Percentiles rank a stretch among this genome's conserved stretches.
Conservation (phyloP, 495 filamentous ascomycete genomes). For the Aspergillus sclerotioniger region DNA sequence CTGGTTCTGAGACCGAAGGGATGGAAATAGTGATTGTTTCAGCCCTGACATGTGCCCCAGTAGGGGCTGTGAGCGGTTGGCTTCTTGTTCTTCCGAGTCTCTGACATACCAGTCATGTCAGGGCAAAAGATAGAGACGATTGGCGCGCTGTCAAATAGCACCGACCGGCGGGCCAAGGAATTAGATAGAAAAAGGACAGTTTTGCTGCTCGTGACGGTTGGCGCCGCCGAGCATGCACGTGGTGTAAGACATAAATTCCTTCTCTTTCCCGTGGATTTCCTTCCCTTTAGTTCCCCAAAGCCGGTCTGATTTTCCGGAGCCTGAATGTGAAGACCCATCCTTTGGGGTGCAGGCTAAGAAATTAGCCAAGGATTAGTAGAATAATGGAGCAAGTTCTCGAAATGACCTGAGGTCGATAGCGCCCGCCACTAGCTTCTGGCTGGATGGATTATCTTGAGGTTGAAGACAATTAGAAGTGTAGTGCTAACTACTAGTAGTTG, state of each 20-base stretch:
- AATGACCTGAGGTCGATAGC: constrained; percentile 7
- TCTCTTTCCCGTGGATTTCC: neutral
- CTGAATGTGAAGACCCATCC: neutral
- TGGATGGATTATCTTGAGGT: neutral
- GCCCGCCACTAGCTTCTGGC: constrained; percentile 7
- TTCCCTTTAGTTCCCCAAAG: neutral
- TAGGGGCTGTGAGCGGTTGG: neutral
- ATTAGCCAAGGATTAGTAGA: constrained; percentile 1
- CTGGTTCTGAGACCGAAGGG: constrained; percentile 12
- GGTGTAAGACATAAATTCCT: constrained; percentile 3
- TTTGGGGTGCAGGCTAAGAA: neutral
- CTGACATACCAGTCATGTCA: constrained; percentile 9
- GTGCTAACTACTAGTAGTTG: too few species aligned
- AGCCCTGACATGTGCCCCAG: constrained; percentile 15
- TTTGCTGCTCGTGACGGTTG: neutral
- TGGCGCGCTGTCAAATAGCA: neutral
- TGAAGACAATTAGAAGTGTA: neutral
- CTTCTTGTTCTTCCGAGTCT: neutral
- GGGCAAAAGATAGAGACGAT: neutral
- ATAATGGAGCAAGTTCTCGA: neutral
- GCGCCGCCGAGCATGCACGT: constrained; percentile 10
- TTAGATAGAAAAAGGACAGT: neutral
- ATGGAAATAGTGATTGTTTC: constrained; percentile 19
- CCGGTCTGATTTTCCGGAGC: neutral
- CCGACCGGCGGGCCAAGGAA: neutral